Conservation (phyloP, 164 flowering plant genomes). For the Stephania japonica region DNA sequence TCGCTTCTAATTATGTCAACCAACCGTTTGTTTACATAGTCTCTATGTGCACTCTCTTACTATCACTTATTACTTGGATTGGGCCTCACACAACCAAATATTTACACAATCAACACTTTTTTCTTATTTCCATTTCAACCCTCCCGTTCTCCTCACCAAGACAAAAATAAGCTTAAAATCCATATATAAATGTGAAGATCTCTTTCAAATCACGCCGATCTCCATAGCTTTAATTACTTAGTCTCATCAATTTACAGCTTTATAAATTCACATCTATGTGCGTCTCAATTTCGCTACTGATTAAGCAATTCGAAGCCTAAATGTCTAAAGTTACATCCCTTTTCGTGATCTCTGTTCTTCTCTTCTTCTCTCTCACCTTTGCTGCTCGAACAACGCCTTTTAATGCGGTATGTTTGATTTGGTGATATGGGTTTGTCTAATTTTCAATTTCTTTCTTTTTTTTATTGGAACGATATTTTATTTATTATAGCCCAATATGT, state of each 20-base stretch:
- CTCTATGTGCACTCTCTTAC: too few species aligned
- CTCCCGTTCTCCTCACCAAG: background rate
- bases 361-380: constrained; percentile 19
- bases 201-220: background rate
- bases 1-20: too few species aligned
- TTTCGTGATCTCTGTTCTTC: constrained; percentile 18
- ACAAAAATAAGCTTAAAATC: background rate
- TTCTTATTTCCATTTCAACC: background rate
- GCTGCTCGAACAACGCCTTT: constrained; percentile 26
- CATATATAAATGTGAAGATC: background rate
- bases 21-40: too few species aligned
- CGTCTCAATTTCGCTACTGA: background rate
- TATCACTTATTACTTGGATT: too few species aligned
- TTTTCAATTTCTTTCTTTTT: background rate
- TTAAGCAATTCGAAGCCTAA: background rate
- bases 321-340: constrained; percentile 16
- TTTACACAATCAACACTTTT: background rate
- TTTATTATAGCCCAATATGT: too few species aligned
- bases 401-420: constrained; percentile 8
- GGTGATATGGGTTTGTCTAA: background rate
- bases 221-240: background rate
- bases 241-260: background rate
- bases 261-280: constrained; percentile 15
- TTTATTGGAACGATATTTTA: too few species aligned
- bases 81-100: too few species aligned